Evolutionary conservation across 1,284 basidiomycete genomes (phyloP).

Genomic region (Fomitopsis betulina): DNA sequence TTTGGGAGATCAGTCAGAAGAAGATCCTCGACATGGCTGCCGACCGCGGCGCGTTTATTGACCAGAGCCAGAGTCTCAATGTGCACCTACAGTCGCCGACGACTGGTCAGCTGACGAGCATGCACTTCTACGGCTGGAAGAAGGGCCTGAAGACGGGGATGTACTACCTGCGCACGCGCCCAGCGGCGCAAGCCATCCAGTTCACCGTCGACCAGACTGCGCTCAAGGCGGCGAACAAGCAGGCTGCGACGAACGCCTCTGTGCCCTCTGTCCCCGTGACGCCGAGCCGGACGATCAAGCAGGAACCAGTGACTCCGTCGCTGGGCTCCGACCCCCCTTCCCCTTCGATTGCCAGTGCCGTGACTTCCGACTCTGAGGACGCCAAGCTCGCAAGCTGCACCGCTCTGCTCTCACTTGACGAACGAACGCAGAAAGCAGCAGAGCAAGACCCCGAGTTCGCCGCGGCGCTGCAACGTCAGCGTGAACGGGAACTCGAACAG

Average conservation of each 20-base stretch:
- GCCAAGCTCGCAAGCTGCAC: conserved; percentile 11
- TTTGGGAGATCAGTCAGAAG: conserved; percentile 99
- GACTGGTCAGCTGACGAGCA: conserved; percentile 91
- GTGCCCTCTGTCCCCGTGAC: neutral
- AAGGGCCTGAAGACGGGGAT: conserved; percentile 98
- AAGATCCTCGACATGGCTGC: conserved; percentile 97
- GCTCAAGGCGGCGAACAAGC: conserved; percentile 70
- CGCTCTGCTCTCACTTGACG: conserved; percentile 27
- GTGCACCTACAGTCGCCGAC: conserved; percentile 92
- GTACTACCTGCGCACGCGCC: conserved; percentile 94
- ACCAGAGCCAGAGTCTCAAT: conserved; percentile 91
- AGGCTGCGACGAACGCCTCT: conserved; percentile 22
- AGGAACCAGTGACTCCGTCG: conserved; percentile 13
- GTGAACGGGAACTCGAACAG: conserved; percentile 75
- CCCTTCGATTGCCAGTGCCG: conserved; percentile 11
- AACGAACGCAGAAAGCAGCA: conserved; percentile 48
- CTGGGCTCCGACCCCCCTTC: conserved; percentile 12
- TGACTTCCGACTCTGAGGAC: conserved; percentile 10
- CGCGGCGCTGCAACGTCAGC: conserved; percentile 71
- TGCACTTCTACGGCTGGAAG: conserved; percentile 99
- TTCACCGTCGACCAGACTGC: conserved; percentile 91
- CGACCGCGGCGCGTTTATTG: conserved; percentile 98
- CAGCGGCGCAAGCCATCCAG: conserved; percentile 95
- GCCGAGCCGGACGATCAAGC: conserved; percentile 12
- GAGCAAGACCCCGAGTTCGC: conserved; percentile 77